Evolutionary conservation across 495 filamentous ascomycete genomes (phyloP), one percentile per base, ranked within the genome.

Genomic region (Xylaria sp.): DNA sequence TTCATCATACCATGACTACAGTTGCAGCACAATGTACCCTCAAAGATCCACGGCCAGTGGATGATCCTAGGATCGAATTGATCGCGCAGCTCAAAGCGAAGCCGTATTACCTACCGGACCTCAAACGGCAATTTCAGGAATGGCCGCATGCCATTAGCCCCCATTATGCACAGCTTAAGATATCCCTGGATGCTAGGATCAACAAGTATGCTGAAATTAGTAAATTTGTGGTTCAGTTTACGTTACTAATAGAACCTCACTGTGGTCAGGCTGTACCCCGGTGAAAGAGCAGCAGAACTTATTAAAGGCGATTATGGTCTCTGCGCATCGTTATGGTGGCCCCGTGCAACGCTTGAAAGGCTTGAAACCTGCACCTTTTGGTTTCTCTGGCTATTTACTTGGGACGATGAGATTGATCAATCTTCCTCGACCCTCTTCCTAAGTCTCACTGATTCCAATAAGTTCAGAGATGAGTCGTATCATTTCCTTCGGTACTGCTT

Each of bases 351-450:
- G 6, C 6, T 17, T 0, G 40, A 62, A 24, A 44, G 59, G n/a
- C 59, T 62, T 29, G 37, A 44, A 17, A 62, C 21, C 12, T 62
- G 59, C 21, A 62, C 59, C 17, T 62, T 62, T 6, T 62, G 59
- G 59, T 29, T 62, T 11, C 37, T 62, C 1, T 62, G 59, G 59
- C 59, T 62, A 8, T 62, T 62, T 21, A 62, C 59, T 44, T 62
- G 59, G 59, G 40, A 72, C 9, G 71, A 72, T 35, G 71, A 70
- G 35, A 50, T 72, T 6, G 70, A 72, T 58, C 57, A 57, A 40
- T 59, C 69, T 19, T 67, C 48, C 29, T 63, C 61, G 15, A 26
- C 21, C 31, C 68, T 62, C 11, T 58, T 52, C 43, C 3, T 52
- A 2, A 70, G 41, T 29, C 63, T 70, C 26, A 37, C 59, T 3